These are phyloP conservation scores for Eutrema japonicum DNA, from an alignment of 345 rosid species.

Conservation along the genomic window DNA sequence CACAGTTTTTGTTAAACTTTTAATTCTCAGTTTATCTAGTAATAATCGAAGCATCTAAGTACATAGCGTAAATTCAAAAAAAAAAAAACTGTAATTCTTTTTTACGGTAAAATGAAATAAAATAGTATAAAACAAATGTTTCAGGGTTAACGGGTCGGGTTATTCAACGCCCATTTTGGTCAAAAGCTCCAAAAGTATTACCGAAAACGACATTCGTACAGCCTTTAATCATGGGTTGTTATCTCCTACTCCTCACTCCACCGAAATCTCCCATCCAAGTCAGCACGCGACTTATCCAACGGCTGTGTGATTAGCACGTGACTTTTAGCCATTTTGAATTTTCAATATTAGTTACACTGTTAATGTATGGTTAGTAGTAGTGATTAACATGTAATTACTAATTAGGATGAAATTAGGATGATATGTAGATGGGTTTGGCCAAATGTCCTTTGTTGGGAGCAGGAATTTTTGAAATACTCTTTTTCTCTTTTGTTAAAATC, in stretches of 20 bases:
- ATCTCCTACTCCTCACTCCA: conserved; percentile 34
- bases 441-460: not conserved
- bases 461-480: conserved; percentile 28
- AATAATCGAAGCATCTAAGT: not conserved
- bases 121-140: not conserved
- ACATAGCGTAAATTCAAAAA: not conserved
- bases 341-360: conserved; percentile 4
- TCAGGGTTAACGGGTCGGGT: conserved; percentile 45
- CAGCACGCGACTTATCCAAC: conserved; percentile 39
- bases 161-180: conserved; percentile 50
- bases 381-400: conserved; percentile 23
- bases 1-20: not conserved
- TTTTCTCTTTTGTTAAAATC: not conserved
- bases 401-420: not conserved
- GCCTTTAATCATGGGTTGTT: conserved; percentile 34
- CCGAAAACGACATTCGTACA: conserved; percentile 48
- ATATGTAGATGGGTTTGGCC: not conserved
- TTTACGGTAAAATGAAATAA: not conserved
- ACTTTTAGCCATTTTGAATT: conserved; percentile 11
- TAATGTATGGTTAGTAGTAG: conserved; percentile 22
- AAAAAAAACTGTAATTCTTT: not conserved
- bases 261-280: conserved; percentile 21
- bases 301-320: conserved; percentile 32
- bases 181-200: conserved; percentile 43
- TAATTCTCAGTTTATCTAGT: not conserved